A percentile compares a stretch with the other conserved stretches of the same genome.
phyloP scores from a whole-genome alignment of 2,329 filamentous ascomycete genomes.

The Trichoderma cornu-damae region DNA sequence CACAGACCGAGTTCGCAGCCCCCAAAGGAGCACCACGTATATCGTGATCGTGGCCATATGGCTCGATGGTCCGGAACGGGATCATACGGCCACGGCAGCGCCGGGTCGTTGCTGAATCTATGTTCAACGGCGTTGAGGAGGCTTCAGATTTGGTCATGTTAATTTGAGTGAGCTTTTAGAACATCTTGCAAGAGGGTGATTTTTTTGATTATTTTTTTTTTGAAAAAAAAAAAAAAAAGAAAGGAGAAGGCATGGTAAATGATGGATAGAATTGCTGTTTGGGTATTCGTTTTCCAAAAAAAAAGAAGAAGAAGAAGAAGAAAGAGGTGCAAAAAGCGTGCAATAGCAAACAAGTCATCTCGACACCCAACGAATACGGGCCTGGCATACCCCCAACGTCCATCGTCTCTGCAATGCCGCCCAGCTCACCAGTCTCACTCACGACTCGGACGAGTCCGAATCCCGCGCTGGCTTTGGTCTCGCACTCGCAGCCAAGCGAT shows the following conservation, averaged over 20 bases:
- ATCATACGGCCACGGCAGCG: too few relatives aligned
- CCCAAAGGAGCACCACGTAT: neutral
- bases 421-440: neutral
- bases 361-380: neutral
- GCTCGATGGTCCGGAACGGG: neutral
- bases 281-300: neutral
- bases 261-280: neutral
- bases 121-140: too few relatives aligned
- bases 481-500: constrained; percentile 33
- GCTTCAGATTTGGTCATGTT: neutral
- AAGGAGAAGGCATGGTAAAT: neutral
- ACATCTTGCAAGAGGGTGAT: neutral
- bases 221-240: neutral
- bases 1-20: neutral
- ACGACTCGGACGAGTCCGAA: neutral
- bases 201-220: too few relatives aligned
- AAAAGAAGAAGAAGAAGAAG: neutral
- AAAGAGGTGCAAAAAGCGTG: neutral
- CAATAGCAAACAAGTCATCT: neutral
- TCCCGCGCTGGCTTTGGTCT: constrained; percentile 23
- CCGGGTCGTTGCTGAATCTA: too few relatives aligned
- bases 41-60: neutral
- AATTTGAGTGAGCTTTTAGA: neutral
- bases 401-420: neutral
- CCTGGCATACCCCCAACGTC: neutral